Conservation (phyloP, 768 basidiomycete species). For the Dioszegia hungarica region DNA sequence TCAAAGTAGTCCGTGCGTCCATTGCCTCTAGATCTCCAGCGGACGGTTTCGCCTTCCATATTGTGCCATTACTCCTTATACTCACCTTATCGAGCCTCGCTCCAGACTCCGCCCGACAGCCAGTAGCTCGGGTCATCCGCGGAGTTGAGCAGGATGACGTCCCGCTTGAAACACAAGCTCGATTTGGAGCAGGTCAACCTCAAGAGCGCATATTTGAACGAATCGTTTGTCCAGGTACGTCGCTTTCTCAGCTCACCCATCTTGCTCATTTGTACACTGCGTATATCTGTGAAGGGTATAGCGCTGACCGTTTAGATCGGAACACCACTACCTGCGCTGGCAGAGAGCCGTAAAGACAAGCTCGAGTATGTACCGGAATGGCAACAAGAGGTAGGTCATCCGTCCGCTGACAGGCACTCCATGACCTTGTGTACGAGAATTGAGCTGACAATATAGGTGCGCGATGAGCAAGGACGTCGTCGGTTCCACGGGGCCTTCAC, state of each 20-base stretch:
- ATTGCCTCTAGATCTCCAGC: too few species aligned
- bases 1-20: too few species aligned
- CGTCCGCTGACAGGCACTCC: too few species aligned
- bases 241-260: not conserved
- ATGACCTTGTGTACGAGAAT: constrained; percentile 11
- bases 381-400: constrained; percentile 79
- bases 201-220: constrained; percentile 65
- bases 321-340: constrained; percentile 88
- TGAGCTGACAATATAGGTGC: constrained; percentile 56
- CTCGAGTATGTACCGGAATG: constrained; percentile 94
- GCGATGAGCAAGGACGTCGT: constrained; percentile 87
- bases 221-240: constrained; percentile 77
- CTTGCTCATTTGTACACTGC: too few species aligned
- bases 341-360: constrained; percentile 71
- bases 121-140: too few species aligned
- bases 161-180: constrained; percentile 74
- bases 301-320: constrained; percentile 62
- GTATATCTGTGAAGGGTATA: too few species aligned
- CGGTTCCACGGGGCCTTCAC: constrained; percentile 98
- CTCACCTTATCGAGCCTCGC: too few species aligned
- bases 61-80: not conserved
- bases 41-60: too few species aligned
- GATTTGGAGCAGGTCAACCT: constrained; percentile 60
- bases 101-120: too few species aligned
- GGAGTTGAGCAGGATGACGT: constrained; percentile 38